Percentiles rank a stretch among this genome's conserved stretches.
Evolutionary conservation across 257 asterid genomes (phyloP).

Genomic region (Jasminum sambac): DNA sequence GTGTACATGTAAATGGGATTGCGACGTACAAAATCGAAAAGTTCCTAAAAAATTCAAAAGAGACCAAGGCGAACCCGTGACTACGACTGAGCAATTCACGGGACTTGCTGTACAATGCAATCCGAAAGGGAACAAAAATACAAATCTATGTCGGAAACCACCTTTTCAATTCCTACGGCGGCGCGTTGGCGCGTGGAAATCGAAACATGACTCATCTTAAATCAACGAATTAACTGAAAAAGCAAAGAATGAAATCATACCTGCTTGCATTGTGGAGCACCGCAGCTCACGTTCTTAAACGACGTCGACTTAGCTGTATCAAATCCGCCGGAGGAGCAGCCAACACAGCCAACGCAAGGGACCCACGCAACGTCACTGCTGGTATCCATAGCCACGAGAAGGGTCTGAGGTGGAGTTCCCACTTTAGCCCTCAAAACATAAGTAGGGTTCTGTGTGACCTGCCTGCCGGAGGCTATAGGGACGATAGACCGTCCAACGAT

Average conservation of each 20-base stretch:
- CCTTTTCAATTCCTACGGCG: not conserved
- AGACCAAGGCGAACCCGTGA: not conserved
- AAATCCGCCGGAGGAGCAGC: conserved; percentile 45
- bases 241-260: conserved; percentile 15
- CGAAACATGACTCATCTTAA: not conserved
- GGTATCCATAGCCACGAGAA: conserved; percentile 57
- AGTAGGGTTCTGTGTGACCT: conserved; percentile 54
- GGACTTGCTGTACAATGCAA: not conserved
- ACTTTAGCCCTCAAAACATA: conserved; percentile 52
- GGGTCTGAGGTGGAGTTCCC: conserved; percentile 63
- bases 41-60: too few species aligned
- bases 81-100: not conserved
- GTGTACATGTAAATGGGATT: too few species aligned
- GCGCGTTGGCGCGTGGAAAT: conserved; percentile 17
- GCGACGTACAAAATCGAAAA: too few species aligned
- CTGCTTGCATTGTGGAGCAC: conserved; percentile 51
- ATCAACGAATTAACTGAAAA: not conserved
- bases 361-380: conserved; percentile 66
- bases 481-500: conserved; percentile 36
- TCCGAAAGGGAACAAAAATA: not conserved
- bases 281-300: conserved; percentile 40
- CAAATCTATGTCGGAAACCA: not conserved
- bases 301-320: conserved; percentile 38
- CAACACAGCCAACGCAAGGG: conserved; percentile 59
- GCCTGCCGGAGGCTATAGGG: conserved; percentile 65